These are phyloP conservation scores for Tylopilus vinaceipallidus DNA, from an alignment of 768 basidiomycete genomes.

Conservation along the genomic window DNA sequence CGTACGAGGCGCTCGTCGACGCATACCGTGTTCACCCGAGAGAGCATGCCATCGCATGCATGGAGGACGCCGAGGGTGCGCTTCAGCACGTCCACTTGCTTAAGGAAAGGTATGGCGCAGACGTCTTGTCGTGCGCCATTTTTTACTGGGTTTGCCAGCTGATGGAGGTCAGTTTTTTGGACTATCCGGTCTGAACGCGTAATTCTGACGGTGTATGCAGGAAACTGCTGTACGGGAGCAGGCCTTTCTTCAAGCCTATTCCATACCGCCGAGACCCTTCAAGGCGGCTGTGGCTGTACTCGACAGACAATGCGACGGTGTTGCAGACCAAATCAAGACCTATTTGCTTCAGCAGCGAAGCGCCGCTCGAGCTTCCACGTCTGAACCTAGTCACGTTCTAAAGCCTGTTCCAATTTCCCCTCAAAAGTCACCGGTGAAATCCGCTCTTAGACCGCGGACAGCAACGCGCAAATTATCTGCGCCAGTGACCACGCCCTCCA, in stretches of 20 bases:
- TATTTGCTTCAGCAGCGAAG: constrained; percentile 6
- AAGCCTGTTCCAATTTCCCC: constrained; percentile 7
- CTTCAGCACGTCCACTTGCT: constrained; percentile 16
- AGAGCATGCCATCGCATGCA: constrained; percentile 28
- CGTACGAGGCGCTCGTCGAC: constrained; percentile 34
- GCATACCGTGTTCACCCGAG: constrained; percentile 20
- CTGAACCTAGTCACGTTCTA: background rate
- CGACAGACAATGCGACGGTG: constrained; percentile 25
- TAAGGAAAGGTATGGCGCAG: constrained; percentile 16
- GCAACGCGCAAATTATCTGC: background rate
- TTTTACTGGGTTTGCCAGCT: constrained; percentile 48
- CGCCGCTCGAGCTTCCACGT: background rate
- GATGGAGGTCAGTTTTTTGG: constrained; percentile 32
- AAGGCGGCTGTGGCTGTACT: constrained; percentile 20
- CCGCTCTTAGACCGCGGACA: constrained; percentile 14
- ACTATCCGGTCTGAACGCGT: background rate
- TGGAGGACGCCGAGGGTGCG: constrained; percentile 33
- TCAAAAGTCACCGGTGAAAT: constrained; percentile 21
- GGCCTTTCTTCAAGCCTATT: constrained; percentile 16
- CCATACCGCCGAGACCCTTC: constrained; percentile 12
- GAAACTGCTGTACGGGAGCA: constrained; percentile 23
- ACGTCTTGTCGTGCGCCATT: constrained; percentile 35
- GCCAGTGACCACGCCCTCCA: constrained; percentile 19
- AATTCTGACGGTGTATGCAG: constrained; percentile 5
- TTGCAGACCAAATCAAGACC: constrained; percentile 25